Base-by-base conservation (phyloP, 768 basidiomycete species). In the Cubamyces sp. region DNA sequence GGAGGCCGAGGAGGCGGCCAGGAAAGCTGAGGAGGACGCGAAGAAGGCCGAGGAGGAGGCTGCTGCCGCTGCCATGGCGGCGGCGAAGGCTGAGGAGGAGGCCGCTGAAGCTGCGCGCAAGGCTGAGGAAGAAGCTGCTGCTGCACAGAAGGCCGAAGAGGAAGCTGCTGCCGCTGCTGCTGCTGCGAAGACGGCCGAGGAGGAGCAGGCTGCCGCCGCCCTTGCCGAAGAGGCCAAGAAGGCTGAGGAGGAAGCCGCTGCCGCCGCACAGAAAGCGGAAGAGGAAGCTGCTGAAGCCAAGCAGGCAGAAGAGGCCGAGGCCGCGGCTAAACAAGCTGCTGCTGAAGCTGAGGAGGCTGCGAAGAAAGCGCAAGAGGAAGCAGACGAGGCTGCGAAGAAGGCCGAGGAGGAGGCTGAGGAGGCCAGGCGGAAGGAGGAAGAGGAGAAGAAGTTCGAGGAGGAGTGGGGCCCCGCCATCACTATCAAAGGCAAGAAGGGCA, bases 401-500 rank as follows among this genome's bases (percentile, higher is more conserved):
- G 51, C 34, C 1, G 5, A 34, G 34, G 34, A 34, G 34, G 34
- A 34, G 25, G 54, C 43, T 4, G 60, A 47, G 3, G 56, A 52
- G 26, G 25, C 56, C 42, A 55, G 34, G 37, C 23, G 15, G 19
- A 19, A 47, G 28, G 61, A 60, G 54, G 49, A 58, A 19, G 66
- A 47, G 40, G 28, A 54, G 56, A 52, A 57, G 45, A 51, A 54
- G 16, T 2, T 41, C 54, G 58, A 60, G 28, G 66, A 68, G 5
- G 66, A 68, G 47, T 62, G 61, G 64, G 46, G 57, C 9, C 51
- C 25, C 19, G 6, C 56, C 12, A 21, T 60, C 18, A 46, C 60
- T 26, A 30, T 43, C 46, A 65, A 61, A 57, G 60, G 61, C 42
- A 69, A 69, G 64, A 68, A 69, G 64, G 66, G 66, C 16, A 68